These are phyloP conservation scores for Selaginella moellendorffii DNA, from an alignment of 75 land plant genomes.

Conservation along the genomic window DNA sequence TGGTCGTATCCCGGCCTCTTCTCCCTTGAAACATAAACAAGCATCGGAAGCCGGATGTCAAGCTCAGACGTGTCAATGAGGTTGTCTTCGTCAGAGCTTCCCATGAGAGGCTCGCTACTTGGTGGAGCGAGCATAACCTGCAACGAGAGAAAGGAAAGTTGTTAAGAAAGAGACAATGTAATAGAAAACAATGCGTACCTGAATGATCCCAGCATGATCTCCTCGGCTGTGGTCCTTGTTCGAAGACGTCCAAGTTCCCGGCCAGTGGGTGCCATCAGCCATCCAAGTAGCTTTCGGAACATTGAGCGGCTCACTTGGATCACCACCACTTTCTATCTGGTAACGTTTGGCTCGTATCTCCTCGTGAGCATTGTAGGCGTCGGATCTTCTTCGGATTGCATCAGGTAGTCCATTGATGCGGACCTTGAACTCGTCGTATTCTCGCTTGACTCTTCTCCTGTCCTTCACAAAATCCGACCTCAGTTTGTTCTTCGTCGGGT, in stretches of 20 bases:
- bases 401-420: conserved; percentile 14
- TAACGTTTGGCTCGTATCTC: conserved; percentile 12
- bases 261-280: conserved; percentile 18
- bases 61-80: conserved; percentile 53
- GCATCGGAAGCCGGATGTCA: conserved; percentile 73
- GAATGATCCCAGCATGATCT: conserved; percentile 43
- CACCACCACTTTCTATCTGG: conserved; percentile 14
- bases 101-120: conserved; percentile 41
- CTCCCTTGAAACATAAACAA: conserved; percentile 87
- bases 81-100: conserved; percentile 26
- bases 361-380: conserved; percentile 14
- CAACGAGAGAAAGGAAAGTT: neutral
- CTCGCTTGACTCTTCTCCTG: conserved; percentile 24
- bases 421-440: conserved; percentile 13
- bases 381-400: conserved; percentile 12
- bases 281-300: conserved; percentile 14
- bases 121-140: conserved; percentile 92
- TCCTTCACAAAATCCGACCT: conserved; percentile 43
- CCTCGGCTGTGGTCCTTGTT: conserved; percentile 33
- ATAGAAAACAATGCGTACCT: conserved; percentile 10
- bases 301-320: neutral
- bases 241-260: conserved; percentile 15
- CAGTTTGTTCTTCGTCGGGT: conserved; percentile 57
- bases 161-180: neutral
- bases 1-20: conserved; percentile 79